Base-by-base conservation (phyloP, 2,329 filamentous ascomycete species). In the Pyricularia sp. region DNA sequence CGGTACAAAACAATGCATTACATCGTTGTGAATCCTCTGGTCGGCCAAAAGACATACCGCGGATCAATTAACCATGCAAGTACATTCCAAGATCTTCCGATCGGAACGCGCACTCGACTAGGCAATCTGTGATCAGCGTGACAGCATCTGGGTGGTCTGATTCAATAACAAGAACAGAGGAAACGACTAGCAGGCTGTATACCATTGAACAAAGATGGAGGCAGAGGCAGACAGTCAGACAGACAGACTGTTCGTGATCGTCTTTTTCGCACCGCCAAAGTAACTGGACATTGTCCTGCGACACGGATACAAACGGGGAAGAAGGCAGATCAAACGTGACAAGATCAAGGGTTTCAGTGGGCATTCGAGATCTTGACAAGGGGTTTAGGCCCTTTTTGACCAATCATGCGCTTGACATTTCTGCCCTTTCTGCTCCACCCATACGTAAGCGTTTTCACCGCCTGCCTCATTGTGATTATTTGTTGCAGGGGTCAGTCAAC, bases 251-350 rank as follows among this genome's bases (percentile, higher is more conserved):
- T 20, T 14, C 36, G 14, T 42, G 12, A 20, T 17, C 36, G 17
- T 42, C 31, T 14, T 42, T 20, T 20, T 42, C 36, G 36, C 5
- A 50, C 42, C 14, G 9, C 14, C 42, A 10, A 50, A 50, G 14
- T n/a, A 50, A 28, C 25, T 63, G 7, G 25, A 26, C 25, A 63
- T 14, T 63, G 1, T 63, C 59, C 65, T 66, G 65, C 65, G 65
- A 58, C 65, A 66, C 65, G 65, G 65, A 66, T 66, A 23, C 36
- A 33, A 17, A 30, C 25, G 36, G 33, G 65, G 55, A 65, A 28
- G 64, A 59, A 30, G 65, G 58, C 2, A 25, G 67, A 67, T 69
- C 36, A 64, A 68, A 55, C 55, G 5, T 17, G 25, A 28, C 59
- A 17, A 63, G 59, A 17, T 11, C 25, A 36, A 36, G 33, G 26